A percentile compares a stretch with the other conserved stretches of the same genome.
Conservation (phyloP, 371 early-diverging fungal genomes). For the Actinomortierella ambigua region DNA sequence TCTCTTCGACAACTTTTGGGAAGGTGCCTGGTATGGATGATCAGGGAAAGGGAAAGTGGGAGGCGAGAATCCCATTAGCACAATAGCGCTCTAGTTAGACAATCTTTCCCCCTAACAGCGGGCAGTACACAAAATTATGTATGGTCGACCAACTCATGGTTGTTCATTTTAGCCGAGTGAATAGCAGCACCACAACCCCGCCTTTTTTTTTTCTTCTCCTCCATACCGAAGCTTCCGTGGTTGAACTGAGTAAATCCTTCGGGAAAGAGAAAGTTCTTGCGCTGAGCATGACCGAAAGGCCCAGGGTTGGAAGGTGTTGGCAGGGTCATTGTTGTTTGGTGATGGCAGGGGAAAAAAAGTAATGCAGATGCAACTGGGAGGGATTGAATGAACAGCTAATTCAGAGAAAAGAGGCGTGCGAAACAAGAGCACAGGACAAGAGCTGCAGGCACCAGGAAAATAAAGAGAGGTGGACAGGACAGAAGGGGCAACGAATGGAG, state of each 20-base stretch:
- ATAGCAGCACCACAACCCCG: too few species aligned
- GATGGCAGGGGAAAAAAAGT: slow-evolving; percentile 30
- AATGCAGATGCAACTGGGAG: background rate
- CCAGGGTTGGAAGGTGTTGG: slow-evolving; percentile 31
- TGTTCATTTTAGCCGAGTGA: too few species aligned
- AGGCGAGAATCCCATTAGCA: too few species aligned
- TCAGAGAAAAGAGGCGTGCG: slow-evolving; percentile 11
- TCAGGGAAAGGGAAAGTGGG: too few species aligned
- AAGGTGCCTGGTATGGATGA: slow-evolving; percentile 32
- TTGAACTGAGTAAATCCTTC: slow-evolving; percentile 51
- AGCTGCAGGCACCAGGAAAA: background rate
- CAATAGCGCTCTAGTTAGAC: too few species aligned
- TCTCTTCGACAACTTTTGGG: slow-evolving; percentile 27
- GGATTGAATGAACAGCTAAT: slow-evolving; percentile 5
- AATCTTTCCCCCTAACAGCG: too few species aligned
- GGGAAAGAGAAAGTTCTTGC: slow-evolving; percentile 49
- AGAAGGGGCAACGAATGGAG: slow-evolving; percentile 3
- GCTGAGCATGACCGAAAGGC: slow-evolving; percentile 48
- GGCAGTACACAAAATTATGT: too few species aligned
- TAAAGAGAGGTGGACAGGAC: slow-evolving; percentile 4
- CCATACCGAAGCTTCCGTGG: slow-evolving; percentile 51
- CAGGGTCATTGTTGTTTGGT: slow-evolving; percentile 43
- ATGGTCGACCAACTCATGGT: too few species aligned
- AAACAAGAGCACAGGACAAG: background rate
- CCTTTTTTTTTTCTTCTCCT: too few species aligned